Conservation (phyloP, 495 filamentous ascomycete genomes). For the Aspergillus indologenus region DNA sequence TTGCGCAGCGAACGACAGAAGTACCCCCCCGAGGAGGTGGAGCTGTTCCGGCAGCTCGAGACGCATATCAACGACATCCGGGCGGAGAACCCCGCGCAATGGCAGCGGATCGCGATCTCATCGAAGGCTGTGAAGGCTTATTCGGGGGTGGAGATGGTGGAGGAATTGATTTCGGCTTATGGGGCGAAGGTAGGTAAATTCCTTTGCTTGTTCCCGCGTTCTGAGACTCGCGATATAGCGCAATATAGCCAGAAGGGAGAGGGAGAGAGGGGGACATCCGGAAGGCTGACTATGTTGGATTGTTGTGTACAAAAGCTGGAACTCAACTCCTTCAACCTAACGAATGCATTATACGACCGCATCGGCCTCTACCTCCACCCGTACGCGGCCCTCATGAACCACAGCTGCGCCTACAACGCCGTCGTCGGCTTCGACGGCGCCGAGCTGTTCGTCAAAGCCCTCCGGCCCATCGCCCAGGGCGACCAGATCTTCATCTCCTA, state of each 20-base stretch:
- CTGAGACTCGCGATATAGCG: too few species aligned
- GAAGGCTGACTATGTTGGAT: not conserved
- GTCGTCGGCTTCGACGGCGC: constrained; percentile 59
- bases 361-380: constrained; percentile 63
- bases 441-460: constrained; percentile 42
- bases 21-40: constrained; percentile 35
- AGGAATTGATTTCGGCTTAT: constrained; percentile 37
- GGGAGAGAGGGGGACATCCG: too few species aligned
- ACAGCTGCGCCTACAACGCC: constrained; percentile 70
- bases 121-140: constrained; percentile 53
- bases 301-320: constrained; percentile 48
- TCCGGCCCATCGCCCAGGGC: constrained; percentile 45
- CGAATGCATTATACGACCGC: constrained; percentile 54
- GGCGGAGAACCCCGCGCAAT: constrained; percentile 30
- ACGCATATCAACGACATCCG: constrained; percentile 47
- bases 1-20: constrained; percentile 35
- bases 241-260: too few species aligned
- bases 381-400: constrained; percentile 58
- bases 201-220: not conserved
- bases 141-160: constrained; percentile 40
- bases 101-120: constrained; percentile 51
- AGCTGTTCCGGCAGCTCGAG: constrained; percentile 42
- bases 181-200: constrained; percentile 41
- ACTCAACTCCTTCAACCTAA: constrained; percentile 60
- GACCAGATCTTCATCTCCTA: constrained; percentile 70